Evolutionary conservation across 345 rosid genomes (phyloP), one percentile per base, ranked within the genome.

Genomic region (Hibiscus trionum): DNA sequence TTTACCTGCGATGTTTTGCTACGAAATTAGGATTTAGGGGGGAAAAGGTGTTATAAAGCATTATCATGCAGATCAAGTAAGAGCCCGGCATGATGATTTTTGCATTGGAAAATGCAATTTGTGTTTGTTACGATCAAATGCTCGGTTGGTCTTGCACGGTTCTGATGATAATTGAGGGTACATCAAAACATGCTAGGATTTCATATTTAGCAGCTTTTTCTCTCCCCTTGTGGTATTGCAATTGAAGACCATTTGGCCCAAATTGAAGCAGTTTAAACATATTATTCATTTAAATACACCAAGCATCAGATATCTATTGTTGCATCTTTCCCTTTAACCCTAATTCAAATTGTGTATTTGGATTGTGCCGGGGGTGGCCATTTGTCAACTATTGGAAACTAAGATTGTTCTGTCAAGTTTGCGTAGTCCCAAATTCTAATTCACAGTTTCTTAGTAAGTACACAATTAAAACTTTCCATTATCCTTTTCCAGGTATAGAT

Each of bases 401-500:
- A 44, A 24, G 37, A 46, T 44, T 46, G 37, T 44, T 33, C 14
- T 24, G 5, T 66, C 19, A 1, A 46, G 26, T 72, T 61, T 42
- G 39, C 14, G 21, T 15, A 49, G 58, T 47, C 16, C 27, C 12
- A 24, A 7, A 67, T 8, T 67, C 39, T 67, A 49, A 47, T 49
- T 47, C 58, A 3, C 37, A 37, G 47, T 31, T n/a, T 16, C 17
- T 47, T 4, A 24, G 26, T 17, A 10, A 14, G 19, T 27, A 65
- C n/a, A 61, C 56, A 11, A 49, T 59, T 46, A 31, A 33, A 19
- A 46, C 24, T 6, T 73, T 62, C 3, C 10, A 52, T 57, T 19
- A 11, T 29, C 64, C 50, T 61, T 68, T 69, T 52, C 82, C 82
- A 86, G 87, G 69, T 86, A 86, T 72, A 80, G 75, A 73, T 73